phyloP scores from a whole-genome alignment of 768 basidiomycete genomes.

The Phylloporus sp. region DNA sequence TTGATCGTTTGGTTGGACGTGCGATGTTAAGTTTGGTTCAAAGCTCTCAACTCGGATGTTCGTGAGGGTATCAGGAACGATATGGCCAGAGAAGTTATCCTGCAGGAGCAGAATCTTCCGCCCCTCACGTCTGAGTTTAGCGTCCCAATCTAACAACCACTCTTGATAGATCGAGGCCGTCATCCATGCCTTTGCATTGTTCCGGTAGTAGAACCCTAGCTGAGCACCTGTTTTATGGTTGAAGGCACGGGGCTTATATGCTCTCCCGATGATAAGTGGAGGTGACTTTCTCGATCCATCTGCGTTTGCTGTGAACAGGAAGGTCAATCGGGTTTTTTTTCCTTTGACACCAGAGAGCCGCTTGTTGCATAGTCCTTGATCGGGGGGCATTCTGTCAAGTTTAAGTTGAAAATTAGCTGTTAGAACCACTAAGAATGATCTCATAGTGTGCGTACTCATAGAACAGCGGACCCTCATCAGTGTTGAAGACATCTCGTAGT shows the following conservation, averaged over 20 bases:
- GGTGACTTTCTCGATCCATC: slow-evolving; percentile 2
- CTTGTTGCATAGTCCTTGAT: background rate
- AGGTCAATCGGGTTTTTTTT: background rate
- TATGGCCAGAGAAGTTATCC: slow-evolving; percentile 2
- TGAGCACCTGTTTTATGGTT: background rate
- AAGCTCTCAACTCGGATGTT: slow-evolving; percentile 14
- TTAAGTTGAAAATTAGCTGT: too few species aligned
- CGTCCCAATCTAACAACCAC: slow-evolving; percentile 3
- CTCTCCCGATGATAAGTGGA: slow-evolving; percentile 7
- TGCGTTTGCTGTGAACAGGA: background rate
- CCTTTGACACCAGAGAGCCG: background rate
- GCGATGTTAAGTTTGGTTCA: slow-evolving; percentile 34
- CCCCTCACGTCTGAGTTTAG: background rate
- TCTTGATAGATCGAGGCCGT: background rate
- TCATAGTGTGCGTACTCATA: too few species aligned
- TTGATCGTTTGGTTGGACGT: slow-evolving; percentile 35
- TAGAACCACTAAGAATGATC: too few species aligned
- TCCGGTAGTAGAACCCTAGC: slow-evolving; percentile 4
- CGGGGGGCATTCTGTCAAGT: slow-evolving; percentile 4
- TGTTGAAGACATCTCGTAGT: background rate
- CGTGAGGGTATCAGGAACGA: slow-evolving; percentile 29
- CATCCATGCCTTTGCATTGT: slow-evolving; percentile 9
- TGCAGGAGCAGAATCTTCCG: background rate
- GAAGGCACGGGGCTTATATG: background rate
- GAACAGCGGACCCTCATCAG: background rate